Evolutionary conservation across 2,329 filamentous ascomycete genomes (phyloP).

Genomic region (Neurospora crassa): DNA sequence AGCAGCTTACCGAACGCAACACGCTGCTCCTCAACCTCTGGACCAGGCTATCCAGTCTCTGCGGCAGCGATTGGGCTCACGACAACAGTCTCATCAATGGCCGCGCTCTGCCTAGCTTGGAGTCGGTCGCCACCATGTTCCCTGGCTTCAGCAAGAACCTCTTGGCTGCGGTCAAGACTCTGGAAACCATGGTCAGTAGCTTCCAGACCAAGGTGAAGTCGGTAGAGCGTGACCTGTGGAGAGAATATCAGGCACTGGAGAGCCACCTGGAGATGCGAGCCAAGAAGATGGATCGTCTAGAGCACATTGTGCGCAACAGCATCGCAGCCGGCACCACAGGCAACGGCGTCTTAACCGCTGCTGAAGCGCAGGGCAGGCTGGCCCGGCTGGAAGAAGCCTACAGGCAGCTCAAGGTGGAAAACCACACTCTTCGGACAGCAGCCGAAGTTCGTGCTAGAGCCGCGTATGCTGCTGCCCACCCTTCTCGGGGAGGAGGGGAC

Average conservation of each 20-base stretch:
- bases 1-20: slow-evolving; percentile 85
- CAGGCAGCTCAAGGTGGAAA: slow-evolving; percentile 53
- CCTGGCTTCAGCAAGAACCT: slow-evolving; percentile 87
- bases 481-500: slow-evolving; percentile 24
- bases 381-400: slow-evolving; percentile 51
- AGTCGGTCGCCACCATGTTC: slow-evolving; percentile 76
- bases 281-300: slow-evolving; percentile 81
- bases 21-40: slow-evolving; percentile 79
- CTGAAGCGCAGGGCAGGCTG: slow-evolving; percentile 37
- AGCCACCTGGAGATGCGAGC: slow-evolving; percentile 67
- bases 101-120: slow-evolving; percentile 69
- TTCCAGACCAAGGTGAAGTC: slow-evolving; percentile 73
- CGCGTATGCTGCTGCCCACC: slow-evolving; percentile 29
- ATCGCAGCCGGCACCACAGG: slow-evolving; percentile 38
- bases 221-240: slow-evolving; percentile 83
- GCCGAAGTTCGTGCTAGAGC: slow-evolving; percentile 47
- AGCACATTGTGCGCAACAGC: slow-evolving; percentile 64
- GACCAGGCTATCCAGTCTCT: slow-evolving; percentile 78
- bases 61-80: slow-evolving; percentile 86
- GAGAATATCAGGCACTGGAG: slow-evolving; percentile 82
- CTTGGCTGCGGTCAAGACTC: slow-evolving; percentile 72
- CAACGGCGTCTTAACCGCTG: slow-evolving; percentile 14
- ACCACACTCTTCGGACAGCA: slow-evolving; percentile 58
- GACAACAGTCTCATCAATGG: slow-evolving; percentile 83
- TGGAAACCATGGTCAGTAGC: slow-evolving; percentile 68